phyloP scores from a whole-genome alignment of 108 stramenopile genomes.

The Conticribra weissflogii region DNA sequence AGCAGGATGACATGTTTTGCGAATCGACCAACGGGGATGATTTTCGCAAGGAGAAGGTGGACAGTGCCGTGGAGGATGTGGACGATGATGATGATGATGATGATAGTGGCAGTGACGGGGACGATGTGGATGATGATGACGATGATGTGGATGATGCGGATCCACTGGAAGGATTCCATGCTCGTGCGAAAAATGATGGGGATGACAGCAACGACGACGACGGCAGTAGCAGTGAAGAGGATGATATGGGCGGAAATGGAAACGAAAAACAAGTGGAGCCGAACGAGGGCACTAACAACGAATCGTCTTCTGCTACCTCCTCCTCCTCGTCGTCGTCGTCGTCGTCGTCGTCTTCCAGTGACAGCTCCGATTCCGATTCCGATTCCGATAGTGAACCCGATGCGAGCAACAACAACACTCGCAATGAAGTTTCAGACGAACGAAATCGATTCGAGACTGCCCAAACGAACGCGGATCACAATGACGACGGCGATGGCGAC shows the following conservation, averaged over 20 bases:
- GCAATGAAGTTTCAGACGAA: conserved; percentile 11
- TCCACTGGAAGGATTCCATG: conserved; percentile 23
- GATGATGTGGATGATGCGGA: conserved; percentile 31
- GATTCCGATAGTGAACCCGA: conserved; percentile 3
- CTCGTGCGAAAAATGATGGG: conserved; percentile 1
- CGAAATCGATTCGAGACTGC: too few relatives aligned
- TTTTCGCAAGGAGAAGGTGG: conserved; percentile 26
- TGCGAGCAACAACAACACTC: not conserved
- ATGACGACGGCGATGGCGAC: conserved; percentile 11
- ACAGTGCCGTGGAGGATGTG: not conserved
- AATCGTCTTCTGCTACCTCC: too few relatives aligned
- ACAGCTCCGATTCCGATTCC: conserved; percentile 16
- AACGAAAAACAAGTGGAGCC: conserved; percentile 4
- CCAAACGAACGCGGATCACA: conserved; percentile 3
- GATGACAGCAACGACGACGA: not conserved
- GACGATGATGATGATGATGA: conserved; percentile 3
- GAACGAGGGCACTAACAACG: not conserved
- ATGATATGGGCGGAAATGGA: not conserved
- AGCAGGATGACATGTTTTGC: conserved; percentile 31
- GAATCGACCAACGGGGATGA: conserved; percentile 49
- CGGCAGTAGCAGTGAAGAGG: not conserved
- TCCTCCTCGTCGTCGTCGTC: conserved; percentile 29
- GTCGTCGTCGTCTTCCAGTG: conserved; percentile 33
- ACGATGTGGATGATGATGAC: conserved; percentile 2
- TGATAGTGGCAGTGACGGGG: conserved; percentile 2